phyloP scores from a whole-genome alignment of 768 basidiomycete species.

The Multifurca ochricompacta region DNA sequence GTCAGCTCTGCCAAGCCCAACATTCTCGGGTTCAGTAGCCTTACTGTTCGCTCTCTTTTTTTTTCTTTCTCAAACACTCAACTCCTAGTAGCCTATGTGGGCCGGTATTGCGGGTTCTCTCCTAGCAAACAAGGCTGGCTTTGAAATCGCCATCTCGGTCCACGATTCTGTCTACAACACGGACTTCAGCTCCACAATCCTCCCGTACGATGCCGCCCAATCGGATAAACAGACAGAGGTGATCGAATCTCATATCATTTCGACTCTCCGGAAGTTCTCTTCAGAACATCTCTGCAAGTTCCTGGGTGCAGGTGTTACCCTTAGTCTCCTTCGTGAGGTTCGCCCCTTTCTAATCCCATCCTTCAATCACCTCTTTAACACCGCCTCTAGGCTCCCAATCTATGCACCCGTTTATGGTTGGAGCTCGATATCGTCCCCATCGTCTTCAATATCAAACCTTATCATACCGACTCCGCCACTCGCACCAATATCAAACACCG shows the following conservation, averaged over 20 bases:
- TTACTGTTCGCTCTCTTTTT: constrained; percentile 45
- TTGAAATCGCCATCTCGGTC: constrained; percentile 69
- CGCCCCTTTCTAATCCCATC: constrained; percentile 10
- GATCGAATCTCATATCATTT: constrained; percentile 57
- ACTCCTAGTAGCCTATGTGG: constrained; percentile 71
- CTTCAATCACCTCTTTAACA: constrained; percentile 15
- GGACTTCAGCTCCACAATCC: constrained; percentile 55
- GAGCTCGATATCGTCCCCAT: constrained; percentile 78
- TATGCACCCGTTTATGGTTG: constrained; percentile 82
- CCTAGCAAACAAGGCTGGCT: constrained; percentile 50
- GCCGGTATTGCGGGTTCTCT: constrained; percentile 65
- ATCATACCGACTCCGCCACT: constrained; percentile 71
- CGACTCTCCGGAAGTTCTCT: constrained; percentile 64
- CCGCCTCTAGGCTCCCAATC: constrained; percentile 54
- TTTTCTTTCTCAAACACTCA: constrained; percentile 22
- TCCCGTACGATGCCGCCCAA: constrained; percentile 45
- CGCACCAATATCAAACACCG: constrained; percentile 77
- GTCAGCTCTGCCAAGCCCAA: constrained; percentile 45
- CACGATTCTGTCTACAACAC: constrained; percentile 84
- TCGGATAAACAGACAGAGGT: constrained; percentile 48
- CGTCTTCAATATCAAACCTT: constrained; percentile 80
- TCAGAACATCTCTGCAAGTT: constrained; percentile 79
- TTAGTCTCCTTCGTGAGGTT: constrained; percentile 63
- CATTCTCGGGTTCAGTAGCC: constrained; percentile 48
- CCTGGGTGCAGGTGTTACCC: constrained; percentile 73